Percentiles rank a stretch among this genome's conserved stretches.
phyloP scores from a whole-genome alignment of 1,284 basidiomycete genomes.

The Coniferiporia sulphurascens region DNA sequence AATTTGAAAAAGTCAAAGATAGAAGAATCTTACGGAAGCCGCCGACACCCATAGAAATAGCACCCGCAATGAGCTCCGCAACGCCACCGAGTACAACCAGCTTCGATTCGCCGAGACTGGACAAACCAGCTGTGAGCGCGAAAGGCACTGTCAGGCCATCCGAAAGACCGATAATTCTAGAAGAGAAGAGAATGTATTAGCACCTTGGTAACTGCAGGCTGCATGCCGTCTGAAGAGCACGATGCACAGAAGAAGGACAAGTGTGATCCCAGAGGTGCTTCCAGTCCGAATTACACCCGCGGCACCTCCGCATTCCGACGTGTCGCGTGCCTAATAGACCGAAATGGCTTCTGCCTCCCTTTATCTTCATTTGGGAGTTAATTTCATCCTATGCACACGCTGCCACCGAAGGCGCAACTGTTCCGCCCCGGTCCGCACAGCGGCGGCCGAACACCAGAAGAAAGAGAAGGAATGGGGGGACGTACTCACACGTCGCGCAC shows the following conservation, averaged over 20 bases:
- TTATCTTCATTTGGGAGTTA: too few relatives aligned
- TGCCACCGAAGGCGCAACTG: too few relatives aligned
- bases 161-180: constrained; percentile 89
- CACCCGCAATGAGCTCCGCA: constrained; percentile 92
- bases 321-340: too few relatives aligned
- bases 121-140: constrained; percentile 85
- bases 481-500: constrained; percentile 72
- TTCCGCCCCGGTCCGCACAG: too few relatives aligned
- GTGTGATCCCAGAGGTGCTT: too few relatives aligned
- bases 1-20: not conserved
- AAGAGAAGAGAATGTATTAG: not conserved
- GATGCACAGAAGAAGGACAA: too few relatives aligned
- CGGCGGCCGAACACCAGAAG: not conserved
- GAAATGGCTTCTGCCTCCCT: too few relatives aligned
- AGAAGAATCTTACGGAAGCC: constrained; percentile 60
- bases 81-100: constrained; percentile 90
- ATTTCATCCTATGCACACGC: too few relatives aligned
- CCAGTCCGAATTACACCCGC: too few relatives aligned
- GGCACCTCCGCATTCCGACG: too few relatives aligned
- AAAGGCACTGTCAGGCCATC: constrained; percentile 97
- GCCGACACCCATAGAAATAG: constrained; percentile 95
- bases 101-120: constrained; percentile 82
- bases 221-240: too few relatives aligned
- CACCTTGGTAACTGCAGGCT: too few relatives aligned
- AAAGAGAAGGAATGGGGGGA: not conserved